A percentile compares a stretch with the other conserved stretches of the same genome.
phyloP scores from a whole-genome alignment of 768 basidiomycete species.

The Termitomyces sp. region DNA sequence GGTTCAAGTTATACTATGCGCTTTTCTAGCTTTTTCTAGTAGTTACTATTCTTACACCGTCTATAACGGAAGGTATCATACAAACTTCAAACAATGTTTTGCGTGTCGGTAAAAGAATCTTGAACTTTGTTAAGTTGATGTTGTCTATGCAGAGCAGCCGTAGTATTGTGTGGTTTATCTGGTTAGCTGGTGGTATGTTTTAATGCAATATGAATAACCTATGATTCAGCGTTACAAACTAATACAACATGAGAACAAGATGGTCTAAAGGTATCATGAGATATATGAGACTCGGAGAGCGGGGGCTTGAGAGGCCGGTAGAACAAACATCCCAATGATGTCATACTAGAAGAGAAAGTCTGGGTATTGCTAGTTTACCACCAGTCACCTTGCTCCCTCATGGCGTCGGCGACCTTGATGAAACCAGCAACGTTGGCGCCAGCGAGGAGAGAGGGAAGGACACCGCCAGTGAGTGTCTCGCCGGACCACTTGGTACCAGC shows the following conservation, averaged over 20 bases:
- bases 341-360: too few species aligned
- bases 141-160: too few species aligned
- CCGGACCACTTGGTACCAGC: constrained; percentile 59
- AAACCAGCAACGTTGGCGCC: constrained; percentile 78
- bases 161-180: too few species aligned
- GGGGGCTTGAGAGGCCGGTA: not conserved
- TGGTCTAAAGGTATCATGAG: not conserved
- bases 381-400: constrained; percentile 75
- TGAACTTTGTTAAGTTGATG: too few species aligned
- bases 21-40: too few species aligned
- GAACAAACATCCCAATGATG: not conserved
- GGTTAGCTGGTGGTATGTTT: not conserved
- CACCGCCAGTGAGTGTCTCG: constrained; percentile 37
- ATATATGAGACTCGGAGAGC: not conserved
- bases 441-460: constrained; percentile 51
- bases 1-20: not conserved
- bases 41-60: too few species aligned
- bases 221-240: not conserved
- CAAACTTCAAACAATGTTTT: too few species aligned
- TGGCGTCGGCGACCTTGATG: constrained; percentile 70
- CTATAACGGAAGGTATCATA: too few species aligned
- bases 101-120: too few species aligned
- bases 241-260: not conserved
- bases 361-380: constrained; percentile 46
- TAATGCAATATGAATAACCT: not conserved